Evolutionary conservation across 495 filamentous ascomycete genomes (phyloP), one percentile per base, ranked within the genome.

Genomic region (Talaromyces thailandensis): DNA sequence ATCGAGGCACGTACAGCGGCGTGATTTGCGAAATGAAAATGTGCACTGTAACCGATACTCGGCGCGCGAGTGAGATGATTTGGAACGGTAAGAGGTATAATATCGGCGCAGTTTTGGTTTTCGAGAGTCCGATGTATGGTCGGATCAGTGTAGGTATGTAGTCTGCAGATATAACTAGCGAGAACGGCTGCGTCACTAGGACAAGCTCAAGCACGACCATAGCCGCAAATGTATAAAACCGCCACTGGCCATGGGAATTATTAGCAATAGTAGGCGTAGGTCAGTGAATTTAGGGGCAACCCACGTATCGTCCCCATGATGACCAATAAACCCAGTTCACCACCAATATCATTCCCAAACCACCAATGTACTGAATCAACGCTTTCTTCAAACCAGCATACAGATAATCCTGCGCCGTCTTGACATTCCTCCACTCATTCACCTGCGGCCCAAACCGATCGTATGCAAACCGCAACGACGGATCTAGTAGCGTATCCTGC

Each of bases 21-120:
- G 75, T 70, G 21, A 96, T 82, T 73, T 96, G 91, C n/a, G 86
- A 87, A 62, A 97, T 86, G 64, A 93, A 95, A 55, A 97, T 93
- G 72, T 92, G 93, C 21, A 92, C 67, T n/a, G 89, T 91, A 56
- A 98, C 77, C 7, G 84, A 81, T 18, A 88, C 71, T 71, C 88
- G 93, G 32, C 92, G 84, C 2, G 88, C 85, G n/a, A 98, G 80
- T 14, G 79, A 67, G 32, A 96, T 78, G 65, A 88, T 81, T 73
- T 98, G 92, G 71, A 96, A 98, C 11, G 90, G 94, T n/a, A 97
- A 78, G 56, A 94, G 88, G 63, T 87, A 86, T 28, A 77, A 68
- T 4, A 73, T 73, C 48, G 84, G 63, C 31, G 67, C 69, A 7
- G 66, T 67, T 3, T 55, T 25, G 51, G 21, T 14, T 55, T 14